These are phyloP conservation scores for Trichoderma guizhouense DNA, from an alignment of 2,329 filamentous ascomycete genomes.

Conservation along the genomic window DNA sequence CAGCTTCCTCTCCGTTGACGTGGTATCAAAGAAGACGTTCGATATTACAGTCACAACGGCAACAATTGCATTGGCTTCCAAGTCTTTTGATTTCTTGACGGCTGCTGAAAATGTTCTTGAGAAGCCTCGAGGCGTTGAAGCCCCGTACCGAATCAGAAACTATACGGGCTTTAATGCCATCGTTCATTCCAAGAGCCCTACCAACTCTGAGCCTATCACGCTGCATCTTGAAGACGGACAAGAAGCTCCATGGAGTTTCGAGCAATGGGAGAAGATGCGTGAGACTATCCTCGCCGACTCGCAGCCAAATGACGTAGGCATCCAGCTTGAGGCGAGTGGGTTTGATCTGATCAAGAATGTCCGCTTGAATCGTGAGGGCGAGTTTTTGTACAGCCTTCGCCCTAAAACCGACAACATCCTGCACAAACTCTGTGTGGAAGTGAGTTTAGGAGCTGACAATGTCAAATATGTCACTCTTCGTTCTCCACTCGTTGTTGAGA, in stretches of 20 bases:
- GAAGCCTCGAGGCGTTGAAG: constrained; percentile 86
- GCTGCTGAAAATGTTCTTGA: constrained; percentile 83
- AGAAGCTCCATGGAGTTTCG: constrained; percentile 92
- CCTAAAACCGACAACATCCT: constrained; percentile 81
- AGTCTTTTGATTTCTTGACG: constrained; percentile 86
- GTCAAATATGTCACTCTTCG: constrained; percentile 97
- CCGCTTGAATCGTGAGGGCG: constrained; percentile 88
- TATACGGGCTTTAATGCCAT: constrained; percentile 91
- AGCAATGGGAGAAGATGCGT: constrained; percentile 93
- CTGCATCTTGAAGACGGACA: constrained; percentile 82
- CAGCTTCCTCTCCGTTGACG: constrained; percentile 75
- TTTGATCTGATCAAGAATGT: constrained; percentile 90
- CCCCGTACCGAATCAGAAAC: constrained; percentile 90
- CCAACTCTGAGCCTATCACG: constrained; percentile 64
- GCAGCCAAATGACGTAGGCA: constrained; percentile 71
- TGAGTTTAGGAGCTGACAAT: constrained; percentile 87
- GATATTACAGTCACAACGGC: constrained; percentile 91
- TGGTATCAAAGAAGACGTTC: constrained; percentile 84
- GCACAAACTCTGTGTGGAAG: constrained; percentile 88
- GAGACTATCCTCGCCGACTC: constrained; percentile 86
- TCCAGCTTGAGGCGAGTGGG: constrained; percentile 86
- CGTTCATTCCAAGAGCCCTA: constrained; percentile 71
- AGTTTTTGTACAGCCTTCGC: constrained; percentile 82
- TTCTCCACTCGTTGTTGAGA: constrained; percentile 88
- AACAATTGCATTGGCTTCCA: constrained; percentile 87